Conservation (phyloP, 306 rosid genomes). For the Heteromeles arbutifolia region DNA sequence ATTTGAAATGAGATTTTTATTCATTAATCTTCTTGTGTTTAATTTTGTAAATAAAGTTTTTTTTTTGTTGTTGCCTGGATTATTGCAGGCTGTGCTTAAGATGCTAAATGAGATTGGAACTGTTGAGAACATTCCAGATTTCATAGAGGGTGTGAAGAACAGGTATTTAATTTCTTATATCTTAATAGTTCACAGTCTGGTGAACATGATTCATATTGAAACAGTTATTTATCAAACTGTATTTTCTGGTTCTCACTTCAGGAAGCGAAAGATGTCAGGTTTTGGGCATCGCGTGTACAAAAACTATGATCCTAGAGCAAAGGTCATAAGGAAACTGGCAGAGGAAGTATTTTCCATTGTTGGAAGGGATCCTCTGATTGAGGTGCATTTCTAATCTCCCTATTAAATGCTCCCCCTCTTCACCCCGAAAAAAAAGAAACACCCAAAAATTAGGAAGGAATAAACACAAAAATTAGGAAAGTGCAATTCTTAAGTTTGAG, state of each 20-base stretch:
- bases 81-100: conserved; percentile 71
- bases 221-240: conserved; percentile 1
- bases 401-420: neutral
- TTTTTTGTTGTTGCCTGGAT: conserved; percentile 13
- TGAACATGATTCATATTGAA: neutral
- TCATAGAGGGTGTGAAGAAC: conserved; percentile 86
- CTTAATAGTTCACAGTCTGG: neutral
- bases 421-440: neutral
- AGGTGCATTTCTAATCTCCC: conserved; percentile 38
- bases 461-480: neutral
- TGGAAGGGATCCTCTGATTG: conserved; percentile 88
- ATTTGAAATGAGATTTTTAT: neutral
- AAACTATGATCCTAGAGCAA: conserved; percentile 92
- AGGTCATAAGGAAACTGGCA: conserved; percentile 64
- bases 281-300: conserved; percentile 93
- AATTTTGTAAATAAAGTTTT: neutral
- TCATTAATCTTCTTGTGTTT: neutral
- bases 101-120: conserved; percentile 80
- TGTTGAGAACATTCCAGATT: conserved; percentile 74
- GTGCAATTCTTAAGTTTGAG: neutral
- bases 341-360: conserved; percentile 90
- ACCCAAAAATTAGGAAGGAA: neutral
- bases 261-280: conserved; percentile 91
- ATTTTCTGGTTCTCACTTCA: conserved; percentile 20
- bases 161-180: conserved; percentile 34